Conservation (phyloP, 1,284 basidiomycete species). For the Leccinum fallax region DNA sequence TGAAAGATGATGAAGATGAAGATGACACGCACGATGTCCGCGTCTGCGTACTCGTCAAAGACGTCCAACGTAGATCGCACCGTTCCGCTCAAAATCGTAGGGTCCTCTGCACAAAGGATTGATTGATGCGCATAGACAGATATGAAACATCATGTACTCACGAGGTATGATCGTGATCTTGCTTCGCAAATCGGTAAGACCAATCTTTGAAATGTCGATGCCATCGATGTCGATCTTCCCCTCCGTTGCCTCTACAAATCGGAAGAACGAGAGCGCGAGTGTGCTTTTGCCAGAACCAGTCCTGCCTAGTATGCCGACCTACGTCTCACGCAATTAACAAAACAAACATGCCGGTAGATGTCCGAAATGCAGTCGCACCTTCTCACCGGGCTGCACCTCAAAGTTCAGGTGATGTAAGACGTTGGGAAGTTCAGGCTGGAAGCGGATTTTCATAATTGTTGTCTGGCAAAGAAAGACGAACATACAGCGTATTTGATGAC, state of each 20-base stretch:
- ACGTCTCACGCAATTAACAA: conserved; percentile 7
- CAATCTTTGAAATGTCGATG: conserved; percentile 84
- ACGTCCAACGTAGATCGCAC: conserved; percentile 90
- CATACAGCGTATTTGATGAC: conserved; percentile 87
- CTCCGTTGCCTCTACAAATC: conserved; percentile 88
- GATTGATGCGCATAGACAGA: not conserved
- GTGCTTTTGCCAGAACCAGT: conserved; percentile 93
- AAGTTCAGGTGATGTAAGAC: conserved; percentile 87
- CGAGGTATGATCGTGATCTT: conserved; percentile 92
- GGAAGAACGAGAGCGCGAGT: conserved; percentile 91
- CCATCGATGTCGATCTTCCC: conserved; percentile 87
- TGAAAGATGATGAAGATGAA: not conserved
- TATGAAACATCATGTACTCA: conserved; percentile 37
- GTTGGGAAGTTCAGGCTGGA: conserved; percentile 78
- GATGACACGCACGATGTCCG: conserved; percentile 66
- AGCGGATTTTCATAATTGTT: conserved; percentile 2
- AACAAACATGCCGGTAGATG: not conserved
- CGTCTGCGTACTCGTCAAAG: conserved; percentile 86
- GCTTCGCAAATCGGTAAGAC: conserved; percentile 85
- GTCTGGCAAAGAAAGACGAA: conserved; percentile 1
- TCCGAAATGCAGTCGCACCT: conserved; percentile 41
- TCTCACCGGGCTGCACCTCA: conserved; percentile 74
- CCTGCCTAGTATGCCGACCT: conserved; percentile 86
- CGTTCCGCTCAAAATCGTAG: conserved; percentile 86
- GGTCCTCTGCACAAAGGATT: conserved; percentile 63